Base-by-base conservation (phyloP, 768 basidiomycete species). In the Nidularia sp. region DNA sequence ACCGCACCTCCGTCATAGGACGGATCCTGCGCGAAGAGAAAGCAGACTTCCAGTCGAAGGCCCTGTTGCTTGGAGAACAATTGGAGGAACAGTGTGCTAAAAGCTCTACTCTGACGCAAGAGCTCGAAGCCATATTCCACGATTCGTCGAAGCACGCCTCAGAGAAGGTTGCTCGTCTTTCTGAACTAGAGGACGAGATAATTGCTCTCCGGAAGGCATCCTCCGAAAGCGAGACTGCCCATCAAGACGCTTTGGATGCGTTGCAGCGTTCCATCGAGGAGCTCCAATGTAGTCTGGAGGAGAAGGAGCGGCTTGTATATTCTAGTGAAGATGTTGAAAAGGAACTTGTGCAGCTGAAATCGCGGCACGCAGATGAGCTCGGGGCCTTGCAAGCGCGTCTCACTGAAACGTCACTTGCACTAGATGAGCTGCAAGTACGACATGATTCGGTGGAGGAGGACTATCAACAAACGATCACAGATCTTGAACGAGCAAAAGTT, bases 331-430 rank as follows among this genome's bases (percentile, higher is more conserved):
- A 61, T 43, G 54, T 59, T 6, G 62, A 66, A 42, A 57, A 58
- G 34, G 61, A 68, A 33, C 42, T 75, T 5, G 62, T 56, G 15
- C 57, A 62, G 42, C 59, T 78, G 41, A 67, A 62, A 48, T 61
- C 68, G 34, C 61, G 66, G 49, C 73, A 77, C 45, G 60, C 68
- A 3, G 63, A 68, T 47, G 72, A 73, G 34, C 53, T 78, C 50
- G 64, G 61, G 5, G 60, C 59, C 18, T 52, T 81, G 22, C 70
- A 70, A 47, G 57, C 60, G 13, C 74, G 62, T 36, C 64, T 80
- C n/a, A 59, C 64, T 6, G 63, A 70, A 32, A 67, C 62, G 32
- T 63, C 62, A 39, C 62, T 60, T 44, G 63, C 72, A 15, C 54
- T 80, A 32, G 64, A 68, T 36, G 63, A 70, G 34, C 61, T 74